A percentile compares a stretch with the other conserved stretches of the same genome.
These are phyloP conservation scores for Triadica sebifera DNA, from an alignment of 345 rosid genomes.

Conservation along the genomic window DNA sequence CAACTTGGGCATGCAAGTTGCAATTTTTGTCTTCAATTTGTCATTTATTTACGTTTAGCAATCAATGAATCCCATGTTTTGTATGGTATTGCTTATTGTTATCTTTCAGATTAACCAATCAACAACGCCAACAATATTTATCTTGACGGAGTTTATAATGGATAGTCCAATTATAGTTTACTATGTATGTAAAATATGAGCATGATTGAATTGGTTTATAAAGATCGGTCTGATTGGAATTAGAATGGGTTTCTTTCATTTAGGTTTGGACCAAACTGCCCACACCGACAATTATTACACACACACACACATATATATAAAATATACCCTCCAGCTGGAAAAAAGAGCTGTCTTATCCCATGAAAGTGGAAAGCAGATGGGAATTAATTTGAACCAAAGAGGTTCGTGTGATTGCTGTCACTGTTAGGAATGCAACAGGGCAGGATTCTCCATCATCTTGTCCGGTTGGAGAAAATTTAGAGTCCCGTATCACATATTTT, in stretches of 20 bases:
- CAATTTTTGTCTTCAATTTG: background rate
- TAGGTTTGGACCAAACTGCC: conserved; percentile 3
- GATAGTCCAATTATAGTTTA: no score
- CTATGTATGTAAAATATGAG: no score
- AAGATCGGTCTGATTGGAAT: no score
- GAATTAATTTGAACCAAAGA: background rate
- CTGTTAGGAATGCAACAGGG: no score
- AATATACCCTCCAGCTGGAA: background rate
- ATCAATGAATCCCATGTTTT: background rate
- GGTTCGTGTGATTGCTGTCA: background rate
- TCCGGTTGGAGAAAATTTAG: no score
- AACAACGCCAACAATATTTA: no score
- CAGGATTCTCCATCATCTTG: no score
- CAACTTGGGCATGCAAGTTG: conserved; percentile 10
- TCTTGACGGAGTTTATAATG: no score
- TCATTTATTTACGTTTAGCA: background rate
- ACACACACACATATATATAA: no score
- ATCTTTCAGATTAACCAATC: background rate
- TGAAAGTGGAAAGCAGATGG: conserved; percentile 4
- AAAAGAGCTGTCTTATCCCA: conserved; percentile 4
- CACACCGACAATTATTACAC: conserved; percentile 20
- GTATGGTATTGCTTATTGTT: background rate
- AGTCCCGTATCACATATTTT: no score
- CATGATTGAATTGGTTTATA: no score
- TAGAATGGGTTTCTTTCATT: no score